Evolutionary conservation across 2,329 filamentous ascomycete species (phyloP).

Genomic region (Pseudocercospora fuligena): DNA sequence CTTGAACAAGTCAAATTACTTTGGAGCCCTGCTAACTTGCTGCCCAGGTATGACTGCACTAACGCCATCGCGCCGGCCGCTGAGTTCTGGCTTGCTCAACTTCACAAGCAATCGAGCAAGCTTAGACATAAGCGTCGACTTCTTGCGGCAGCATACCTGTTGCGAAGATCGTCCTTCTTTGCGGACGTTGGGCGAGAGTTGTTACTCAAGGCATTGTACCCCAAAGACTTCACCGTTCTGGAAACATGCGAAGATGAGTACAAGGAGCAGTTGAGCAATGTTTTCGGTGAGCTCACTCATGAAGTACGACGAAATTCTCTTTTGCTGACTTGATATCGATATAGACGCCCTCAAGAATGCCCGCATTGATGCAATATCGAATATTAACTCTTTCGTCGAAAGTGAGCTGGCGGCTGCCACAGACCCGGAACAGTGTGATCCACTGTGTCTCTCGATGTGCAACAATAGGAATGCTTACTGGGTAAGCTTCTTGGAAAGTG

Average conservation of each 20-base stretch:
- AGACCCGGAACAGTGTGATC: no score
- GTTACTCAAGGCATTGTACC: background rate
- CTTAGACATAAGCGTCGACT: background rate
- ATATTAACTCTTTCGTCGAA: background rate
- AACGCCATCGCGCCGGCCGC: background rate
- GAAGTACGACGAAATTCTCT: no score
- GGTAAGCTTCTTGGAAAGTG: no score
- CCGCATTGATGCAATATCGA: background rate
- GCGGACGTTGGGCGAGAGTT: background rate
- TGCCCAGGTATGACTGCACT: slow-evolving; percentile 10
- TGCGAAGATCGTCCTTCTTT: background rate
- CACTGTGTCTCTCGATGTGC: no score
- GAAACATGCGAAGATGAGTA: background rate
- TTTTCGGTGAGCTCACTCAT: background rate
- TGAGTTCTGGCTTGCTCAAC: background rate
- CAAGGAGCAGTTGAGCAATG: background rate
- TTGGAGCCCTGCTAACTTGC: no score
- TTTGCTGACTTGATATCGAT: no score
- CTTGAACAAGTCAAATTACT: no score
- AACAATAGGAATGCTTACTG: no score
- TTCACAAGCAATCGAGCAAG: background rate
- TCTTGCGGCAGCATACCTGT: background rate
- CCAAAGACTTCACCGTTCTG: background rate
- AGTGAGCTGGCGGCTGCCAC: no score
- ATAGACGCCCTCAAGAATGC: no score